phyloP scores from a whole-genome alignment of 2,329 filamentous ascomycete species.

The Trichoderma koningii region DNA sequence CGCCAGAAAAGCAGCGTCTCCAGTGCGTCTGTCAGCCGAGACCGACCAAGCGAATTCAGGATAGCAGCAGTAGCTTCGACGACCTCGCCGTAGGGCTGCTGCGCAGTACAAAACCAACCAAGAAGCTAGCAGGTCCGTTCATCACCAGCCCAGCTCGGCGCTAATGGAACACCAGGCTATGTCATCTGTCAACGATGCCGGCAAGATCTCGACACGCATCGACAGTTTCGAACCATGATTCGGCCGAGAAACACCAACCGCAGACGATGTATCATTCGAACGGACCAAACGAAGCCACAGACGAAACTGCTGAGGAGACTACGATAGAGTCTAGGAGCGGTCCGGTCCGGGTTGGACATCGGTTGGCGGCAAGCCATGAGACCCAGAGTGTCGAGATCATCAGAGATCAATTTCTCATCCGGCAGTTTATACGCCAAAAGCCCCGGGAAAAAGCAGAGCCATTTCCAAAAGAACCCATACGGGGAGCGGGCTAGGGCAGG shows the following conservation, averaged over 20 bases:
- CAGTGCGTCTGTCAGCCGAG: slow-evolving; percentile 11
- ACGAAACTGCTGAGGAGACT: neutral
- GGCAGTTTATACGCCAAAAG: neutral
- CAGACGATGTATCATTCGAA: neutral
- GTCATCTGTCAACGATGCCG: neutral
- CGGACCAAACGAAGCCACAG: neutral
- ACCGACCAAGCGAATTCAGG: neutral
- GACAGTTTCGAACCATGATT: neutral
- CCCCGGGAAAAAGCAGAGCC: neutral
- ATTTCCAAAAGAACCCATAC: neutral
- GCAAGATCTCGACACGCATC: neutral
- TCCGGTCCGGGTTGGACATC: neutral
- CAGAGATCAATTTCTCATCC: neutral
- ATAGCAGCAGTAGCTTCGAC: neutral
- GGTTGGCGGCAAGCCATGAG: neutral
- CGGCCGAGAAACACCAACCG: neutral
- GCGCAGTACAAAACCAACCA: neutral
- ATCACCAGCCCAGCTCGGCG: neutral
- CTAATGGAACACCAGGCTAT: neutral
- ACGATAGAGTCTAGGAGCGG: neutral
- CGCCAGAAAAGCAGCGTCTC: neutral
- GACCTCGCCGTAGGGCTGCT: neutral
- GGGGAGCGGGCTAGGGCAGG: neutral
- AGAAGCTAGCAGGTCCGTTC: neutral
- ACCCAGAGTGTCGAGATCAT: neutral